Percentiles rank a stretch among this genome's conserved stretches.
phyloP scores from a whole-genome alignment of 331 rosid genomes.

The Acacia pycnantha region DNA sequence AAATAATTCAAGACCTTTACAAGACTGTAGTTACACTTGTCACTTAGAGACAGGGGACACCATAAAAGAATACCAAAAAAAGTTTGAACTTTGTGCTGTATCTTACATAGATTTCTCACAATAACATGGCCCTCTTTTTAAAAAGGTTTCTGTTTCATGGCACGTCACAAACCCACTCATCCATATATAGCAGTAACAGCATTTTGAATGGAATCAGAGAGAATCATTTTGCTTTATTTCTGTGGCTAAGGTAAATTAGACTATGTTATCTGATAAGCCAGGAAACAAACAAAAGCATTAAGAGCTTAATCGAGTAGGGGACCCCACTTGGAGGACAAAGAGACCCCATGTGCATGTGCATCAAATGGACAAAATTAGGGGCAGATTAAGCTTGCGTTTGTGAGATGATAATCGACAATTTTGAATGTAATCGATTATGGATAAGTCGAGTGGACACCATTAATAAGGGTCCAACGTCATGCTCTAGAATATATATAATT shows the following conservation, averaged over 20 bases:
- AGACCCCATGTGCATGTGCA: constrained; percentile 39
- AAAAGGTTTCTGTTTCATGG: background rate
- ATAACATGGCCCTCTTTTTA: background rate
- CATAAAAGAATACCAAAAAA: background rate
- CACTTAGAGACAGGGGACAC: background rate
- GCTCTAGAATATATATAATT: background rate
- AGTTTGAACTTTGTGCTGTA: background rate
- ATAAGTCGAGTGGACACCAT: constrained; percentile 10
- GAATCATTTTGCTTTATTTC: constrained; percentile 18
- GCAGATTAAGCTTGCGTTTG: constrained; percentile 29
- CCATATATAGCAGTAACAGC: background rate
- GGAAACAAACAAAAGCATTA: constrained; percentile 29
- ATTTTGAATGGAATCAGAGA: constrained; percentile 14
- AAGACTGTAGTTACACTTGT: background rate
- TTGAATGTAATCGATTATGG: constrained; percentile 18
- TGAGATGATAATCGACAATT: constrained; percentile 13
- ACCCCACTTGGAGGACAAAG: constrained; percentile 21
- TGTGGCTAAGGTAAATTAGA: constrained; percentile 26
- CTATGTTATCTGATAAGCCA: constrained; percentile 21
- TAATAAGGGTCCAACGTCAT: constrained; percentile 1
- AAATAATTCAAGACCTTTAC: background rate
- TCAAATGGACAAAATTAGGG: constrained; percentile 23
- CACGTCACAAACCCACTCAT: background rate
- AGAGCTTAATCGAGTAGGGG: constrained; percentile 27
- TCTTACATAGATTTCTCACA: background rate